phyloP scores from a whole-genome alignment of 495 filamentous ascomycete genomes.

The Tuber borchii region DNA sequence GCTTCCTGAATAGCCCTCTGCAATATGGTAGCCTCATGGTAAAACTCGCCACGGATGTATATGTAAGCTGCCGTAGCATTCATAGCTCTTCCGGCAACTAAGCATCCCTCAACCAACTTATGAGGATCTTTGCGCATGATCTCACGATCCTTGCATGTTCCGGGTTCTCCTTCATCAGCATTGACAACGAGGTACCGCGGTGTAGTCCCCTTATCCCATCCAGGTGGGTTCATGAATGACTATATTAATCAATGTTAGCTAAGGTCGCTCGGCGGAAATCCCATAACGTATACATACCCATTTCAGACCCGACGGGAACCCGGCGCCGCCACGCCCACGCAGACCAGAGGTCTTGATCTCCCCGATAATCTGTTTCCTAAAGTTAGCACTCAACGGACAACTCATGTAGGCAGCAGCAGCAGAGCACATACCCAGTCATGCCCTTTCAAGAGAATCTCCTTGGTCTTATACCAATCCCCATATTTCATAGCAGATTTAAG shows the following conservation, averaged over 20 bases:
- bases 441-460: conserved; percentile 93
- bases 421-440: conserved; percentile 74
- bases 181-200: conserved; percentile 96
- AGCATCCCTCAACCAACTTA: conserved; percentile 94
- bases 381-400: conserved; percentile 9
- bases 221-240: conserved; percentile 99
- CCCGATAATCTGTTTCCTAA: conserved; percentile 64
- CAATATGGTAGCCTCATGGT: conserved; percentile 88
- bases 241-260: conserved; percentile 41
- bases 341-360: conserved; percentile 95
- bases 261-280: background rate
- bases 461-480: conserved; percentile 98
- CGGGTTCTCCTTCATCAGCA: conserved; percentile 96
- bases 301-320: conserved; percentile 97
- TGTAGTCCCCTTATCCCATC: conserved; percentile 96
- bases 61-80: conserved; percentile 98
- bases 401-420: background rate
- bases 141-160: conserved; percentile 98
- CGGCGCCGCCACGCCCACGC: conserved; percentile 91
- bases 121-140: conserved; percentile 99
- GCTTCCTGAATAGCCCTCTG: conserved; percentile 96
- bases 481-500: conserved; percentile 93
- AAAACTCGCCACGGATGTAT: conserved; percentile 98
- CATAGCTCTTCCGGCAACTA: conserved; percentile 94
- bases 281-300: conserved; percentile 58